Evolutionary conservation across 768 basidiomycete species (phyloP).

Genomic region (Naganishia randhawae): DNA sequence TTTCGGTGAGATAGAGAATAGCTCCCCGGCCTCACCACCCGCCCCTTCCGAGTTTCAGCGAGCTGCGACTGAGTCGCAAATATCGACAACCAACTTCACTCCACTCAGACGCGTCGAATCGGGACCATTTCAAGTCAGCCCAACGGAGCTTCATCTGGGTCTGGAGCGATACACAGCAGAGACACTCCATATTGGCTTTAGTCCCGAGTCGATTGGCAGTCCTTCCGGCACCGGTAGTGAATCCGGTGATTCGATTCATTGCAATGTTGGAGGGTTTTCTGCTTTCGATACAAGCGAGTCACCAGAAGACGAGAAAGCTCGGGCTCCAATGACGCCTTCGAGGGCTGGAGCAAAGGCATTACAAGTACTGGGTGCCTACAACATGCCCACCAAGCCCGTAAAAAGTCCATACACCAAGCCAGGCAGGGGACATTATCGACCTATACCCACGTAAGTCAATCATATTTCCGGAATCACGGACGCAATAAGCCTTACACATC

Average conservation of each 20-base stretch:
- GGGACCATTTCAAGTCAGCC: not conserved
- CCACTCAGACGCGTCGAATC: not conserved
- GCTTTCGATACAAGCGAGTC: not conserved
- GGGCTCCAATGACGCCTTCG: constrained; percentile 22
- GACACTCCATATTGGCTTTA: not conserved
- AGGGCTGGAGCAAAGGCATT: constrained; percentile 27
- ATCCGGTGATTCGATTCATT: not conserved
- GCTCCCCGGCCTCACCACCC: not conserved
- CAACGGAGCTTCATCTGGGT: not conserved
- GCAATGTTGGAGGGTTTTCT: not conserved
- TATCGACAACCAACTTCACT: not conserved
- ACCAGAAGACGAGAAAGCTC: not conserved
- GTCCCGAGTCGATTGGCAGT: constrained; percentile 10
- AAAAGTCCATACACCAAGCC: not conserved
- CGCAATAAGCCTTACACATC: not conserved
- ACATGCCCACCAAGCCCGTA: not conserved
- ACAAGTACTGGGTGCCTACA: constrained; percentile 15
- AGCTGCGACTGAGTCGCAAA: not conserved
- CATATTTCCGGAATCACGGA: not conserved
- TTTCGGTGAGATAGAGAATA: not conserved
- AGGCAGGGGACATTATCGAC: constrained; percentile 2
- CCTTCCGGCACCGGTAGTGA: constrained; percentile 3
- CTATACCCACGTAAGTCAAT: constrained; percentile 6
- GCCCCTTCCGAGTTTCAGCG: not conserved
- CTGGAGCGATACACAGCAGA: not conserved